phyloP scores from a whole-genome alignment of 352 stramenopile genomes.

The Phytophthora cactorum region DNA sequence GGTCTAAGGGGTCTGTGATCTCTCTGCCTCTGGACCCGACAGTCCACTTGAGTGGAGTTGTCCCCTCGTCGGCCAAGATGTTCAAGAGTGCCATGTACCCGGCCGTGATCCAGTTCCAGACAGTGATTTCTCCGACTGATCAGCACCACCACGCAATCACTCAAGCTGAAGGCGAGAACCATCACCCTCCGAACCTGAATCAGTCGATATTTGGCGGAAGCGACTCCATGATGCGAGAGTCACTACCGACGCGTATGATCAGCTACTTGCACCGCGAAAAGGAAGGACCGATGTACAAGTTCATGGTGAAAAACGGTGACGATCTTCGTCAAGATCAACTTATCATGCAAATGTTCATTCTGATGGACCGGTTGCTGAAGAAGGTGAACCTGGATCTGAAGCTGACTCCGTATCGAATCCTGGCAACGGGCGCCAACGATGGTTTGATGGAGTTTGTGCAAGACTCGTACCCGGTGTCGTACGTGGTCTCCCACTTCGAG shows the following conservation, averaged over 20 bases:
- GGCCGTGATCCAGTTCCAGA: conserved; percentile 96
- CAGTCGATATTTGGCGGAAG: conserved; percentile 64
- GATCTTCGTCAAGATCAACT: conserved; percentile 99
- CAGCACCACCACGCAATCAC: conserved; percentile 33
- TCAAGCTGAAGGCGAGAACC: conserved; percentile 21
- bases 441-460: conserved; percentile 98
- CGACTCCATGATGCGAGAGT: conserved; percentile 68
- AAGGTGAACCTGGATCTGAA: conserved; percentile 98
- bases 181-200: conserved; percentile 33
- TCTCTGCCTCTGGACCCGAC: conserved; percentile 89
- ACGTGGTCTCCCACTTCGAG: conserved; percentile 95
- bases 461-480: conserved; percentile 95
- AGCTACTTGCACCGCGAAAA: conserved; percentile 81
- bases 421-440: conserved; percentile 88
- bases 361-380: conserved; percentile 99
- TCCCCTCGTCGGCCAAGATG: conserved; percentile 93
- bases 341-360: conserved; percentile 99
- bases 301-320: conserved; percentile 99
- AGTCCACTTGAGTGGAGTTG: conserved; percentile 89
- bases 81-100: conserved; percentile 99
- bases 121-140: conserved; percentile 60
- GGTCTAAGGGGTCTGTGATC: conserved; percentile 79
- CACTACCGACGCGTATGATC: conserved; percentile 76
- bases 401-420: conserved; percentile 96
- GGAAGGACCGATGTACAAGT: conserved; percentile 92